Evolutionary conservation across 2,329 filamentous ascomycete genomes (phyloP), one percentile per base, ranked within the genome.

Genomic region (Trichoderma semiorbis): DNA sequence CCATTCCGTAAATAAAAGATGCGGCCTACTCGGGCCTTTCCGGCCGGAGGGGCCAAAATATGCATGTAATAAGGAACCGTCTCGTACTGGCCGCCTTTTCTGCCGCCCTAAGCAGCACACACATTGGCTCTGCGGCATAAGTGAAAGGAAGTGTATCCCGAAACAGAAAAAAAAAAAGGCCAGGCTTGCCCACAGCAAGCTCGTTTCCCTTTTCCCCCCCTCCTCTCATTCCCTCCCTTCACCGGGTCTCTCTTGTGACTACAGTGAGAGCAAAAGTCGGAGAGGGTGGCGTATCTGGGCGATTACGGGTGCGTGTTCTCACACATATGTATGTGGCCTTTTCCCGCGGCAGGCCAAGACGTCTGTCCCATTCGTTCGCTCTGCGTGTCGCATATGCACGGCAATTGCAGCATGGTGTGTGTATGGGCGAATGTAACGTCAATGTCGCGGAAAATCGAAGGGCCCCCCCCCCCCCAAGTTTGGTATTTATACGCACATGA

Each of bases 401-500:
- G 71, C 67, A 70, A 70, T 72, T 70, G 67, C 71, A 72, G 65
- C 50, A 60, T 70, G 66, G 71, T 72, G 70, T 72, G 70, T 72
- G 71, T 70, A 70, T 70, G 71, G 68, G 74, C 72, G 70, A 72
- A 76, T 76, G 75, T 75, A 76, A 76, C 75, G 70, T 74, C 75
- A 74, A 73, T 76, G 74, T 74, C 74, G 74, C 75, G 47, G 69
- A 73, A 75, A 73, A 73, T 73, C 60, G 72, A 71, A 71, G 69
- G 66, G 70, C 60, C 47, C 64, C 60, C 47, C 64, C 47, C 60
- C 47, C 64, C 60, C 47, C 64, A 36, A 70, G 71, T 72, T 21
- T 63, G 63, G 70, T 72, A 72, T 72, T 71, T 62, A 71, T 66
- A 72, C 71, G 61, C 67, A 72, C 71, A 72, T 72, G 71, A 70